Percentiles rank a stretch among this genome's conserved stretches.
These are phyloP conservation scores for Stagonosporopsis tanaceti DNA, from an alignment of 2,329 filamentous ascomycete species.

Conservation along the genomic window DNA sequence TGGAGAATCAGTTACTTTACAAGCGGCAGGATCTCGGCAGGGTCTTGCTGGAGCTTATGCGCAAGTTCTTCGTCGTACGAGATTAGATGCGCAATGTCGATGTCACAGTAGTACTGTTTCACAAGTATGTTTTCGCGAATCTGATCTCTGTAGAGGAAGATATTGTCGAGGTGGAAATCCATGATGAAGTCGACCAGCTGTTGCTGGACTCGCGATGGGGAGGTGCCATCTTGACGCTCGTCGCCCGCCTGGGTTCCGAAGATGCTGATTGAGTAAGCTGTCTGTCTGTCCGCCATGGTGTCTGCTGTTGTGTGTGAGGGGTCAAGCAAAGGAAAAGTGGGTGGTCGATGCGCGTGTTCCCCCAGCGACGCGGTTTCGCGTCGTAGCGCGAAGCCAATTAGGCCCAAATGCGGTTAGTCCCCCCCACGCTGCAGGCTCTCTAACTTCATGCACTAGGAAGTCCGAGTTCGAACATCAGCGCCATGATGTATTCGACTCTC, in stretches of 20 bases:
- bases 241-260: slow-evolving; percentile 61
- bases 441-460: neutral
- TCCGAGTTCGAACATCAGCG: neutral
- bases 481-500: neutral
- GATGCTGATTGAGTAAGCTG: slow-evolving; percentile 84
- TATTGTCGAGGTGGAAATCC: slow-evolving; percentile 91
- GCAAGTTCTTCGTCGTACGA: slow-evolving; percentile 96
- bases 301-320: slow-evolving; percentile 25
- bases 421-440: neutral
- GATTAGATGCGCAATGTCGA: slow-evolving; percentile 95
- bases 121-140: slow-evolving; percentile 92
- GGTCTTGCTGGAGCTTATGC: slow-evolving; percentile 86
- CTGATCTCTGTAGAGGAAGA: slow-evolving; percentile 96
- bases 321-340: slow-evolving; percentile 20
- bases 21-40: slow-evolving; percentile 89
- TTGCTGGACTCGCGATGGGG: slow-evolving; percentile 66
- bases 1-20: slow-evolving; percentile 60
- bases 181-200: slow-evolving; percentile 91
- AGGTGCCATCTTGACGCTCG: slow-evolving; percentile 41
- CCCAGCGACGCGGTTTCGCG: slow-evolving; percentile 30
- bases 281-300: slow-evolving; percentile 72
- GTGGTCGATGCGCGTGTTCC: slow-evolving; percentile 30
- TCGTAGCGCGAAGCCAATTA: slow-evolving; percentile 19
- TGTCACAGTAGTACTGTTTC: slow-evolving; percentile 94
- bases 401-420: slow-evolving; percentile 10